Evolutionary conservation across 164 flowering plant species (phyloP).

Genomic region (Cinnamomum chago): DNA sequence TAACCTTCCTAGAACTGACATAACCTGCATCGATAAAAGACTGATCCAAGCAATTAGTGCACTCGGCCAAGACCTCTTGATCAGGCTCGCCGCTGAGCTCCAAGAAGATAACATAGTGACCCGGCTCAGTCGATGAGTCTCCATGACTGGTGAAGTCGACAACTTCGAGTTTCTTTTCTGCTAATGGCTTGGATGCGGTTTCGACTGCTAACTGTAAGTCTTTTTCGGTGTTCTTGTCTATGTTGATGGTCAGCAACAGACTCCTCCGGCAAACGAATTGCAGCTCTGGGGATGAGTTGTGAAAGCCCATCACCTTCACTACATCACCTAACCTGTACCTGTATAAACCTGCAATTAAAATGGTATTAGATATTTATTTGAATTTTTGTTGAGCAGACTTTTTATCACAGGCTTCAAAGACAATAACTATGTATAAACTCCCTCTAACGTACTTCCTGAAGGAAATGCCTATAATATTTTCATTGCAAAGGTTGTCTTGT

Average conservation of each 20-base stretch:
- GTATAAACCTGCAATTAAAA: slow-evolving; percentile 65
- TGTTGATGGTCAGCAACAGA: slow-evolving; percentile 74
- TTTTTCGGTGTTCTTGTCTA: slow-evolving; percentile 96
- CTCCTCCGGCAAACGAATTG: slow-evolving; percentile 74
- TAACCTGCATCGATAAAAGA: slow-evolving; percentile 82
- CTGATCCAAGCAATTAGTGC: slow-evolving; percentile 69
- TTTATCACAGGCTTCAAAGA: background rate
- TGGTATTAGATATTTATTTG: background rate
- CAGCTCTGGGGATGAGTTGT: slow-evolving; percentile 80
- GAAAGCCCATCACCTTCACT: slow-evolving; percentile 76
- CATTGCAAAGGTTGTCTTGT: too few relatives aligned
- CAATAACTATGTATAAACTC: too few relatives aligned
- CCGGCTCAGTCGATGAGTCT: slow-evolving; percentile 59
- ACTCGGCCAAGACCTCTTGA: slow-evolving; percentile 49
- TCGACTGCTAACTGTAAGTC: slow-evolving; percentile 81
- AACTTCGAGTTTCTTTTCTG: slow-evolving; percentile 56
- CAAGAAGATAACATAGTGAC: slow-evolving; percentile 86
- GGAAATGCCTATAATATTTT: too few relatives aligned
- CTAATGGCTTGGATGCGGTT: slow-evolving; percentile 44
- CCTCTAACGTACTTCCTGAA: too few relatives aligned
- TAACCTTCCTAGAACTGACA: slow-evolving; percentile 58
- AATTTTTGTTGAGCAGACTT: background rate
- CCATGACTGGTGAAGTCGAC: slow-evolving; percentile 76
- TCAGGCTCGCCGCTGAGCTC: slow-evolving; percentile 60
- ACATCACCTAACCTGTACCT: slow-evolving; percentile 86